Evolutionary conservation across 768 basidiomycete species (phyloP), one percentile per base, ranked within the genome.

Genomic region (Tremella fuciformis): DNA sequence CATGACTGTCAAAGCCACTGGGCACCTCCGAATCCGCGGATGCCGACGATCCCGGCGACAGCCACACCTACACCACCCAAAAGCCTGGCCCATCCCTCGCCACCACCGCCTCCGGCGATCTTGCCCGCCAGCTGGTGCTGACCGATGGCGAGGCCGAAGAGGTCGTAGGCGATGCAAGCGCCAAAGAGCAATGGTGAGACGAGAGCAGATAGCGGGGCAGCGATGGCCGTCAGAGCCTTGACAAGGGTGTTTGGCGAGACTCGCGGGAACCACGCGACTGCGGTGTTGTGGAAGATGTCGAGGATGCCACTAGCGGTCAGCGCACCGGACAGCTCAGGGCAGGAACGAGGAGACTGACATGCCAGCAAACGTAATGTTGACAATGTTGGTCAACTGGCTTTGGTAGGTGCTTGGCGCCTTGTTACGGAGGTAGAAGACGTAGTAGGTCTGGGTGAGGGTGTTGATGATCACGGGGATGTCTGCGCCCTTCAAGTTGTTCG

Each of bases 301-400:
- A 69, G 66, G n/a, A 74, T 42, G 24, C 67, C 66, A 39, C 60
- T 63, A 34, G 6, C 6, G 11, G 29, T 34, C 29, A 34, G 29
- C 29, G 34, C 18, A 21, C 21, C 2, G 18, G 41, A 34, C 50
- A 57, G 49, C 37, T 40, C 21, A 22, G 2, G 21, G 13, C n/a
- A 26, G 38, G 46, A 55, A 18, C 26, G 53, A 44, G 41, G 48
- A 34, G 29, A 34, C 29, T 34, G 29, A 34, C 29, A 34, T 34
- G 38, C 74, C 74, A 13, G 74, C 71, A 56, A 75, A 75, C 19
- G 71, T 73, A 59, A 71, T 67, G 21, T 63, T 66, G 41, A 70
- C 55, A 21, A 65, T 56, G 56, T 70, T 73, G 57, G 72, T 73
- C 51, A 72, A 53, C 53, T 69, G 63, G 24, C 67, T 53, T 47